Conservation (phyloP, 768 basidiomycete genomes). For the Lactarius evosmus region DNA sequence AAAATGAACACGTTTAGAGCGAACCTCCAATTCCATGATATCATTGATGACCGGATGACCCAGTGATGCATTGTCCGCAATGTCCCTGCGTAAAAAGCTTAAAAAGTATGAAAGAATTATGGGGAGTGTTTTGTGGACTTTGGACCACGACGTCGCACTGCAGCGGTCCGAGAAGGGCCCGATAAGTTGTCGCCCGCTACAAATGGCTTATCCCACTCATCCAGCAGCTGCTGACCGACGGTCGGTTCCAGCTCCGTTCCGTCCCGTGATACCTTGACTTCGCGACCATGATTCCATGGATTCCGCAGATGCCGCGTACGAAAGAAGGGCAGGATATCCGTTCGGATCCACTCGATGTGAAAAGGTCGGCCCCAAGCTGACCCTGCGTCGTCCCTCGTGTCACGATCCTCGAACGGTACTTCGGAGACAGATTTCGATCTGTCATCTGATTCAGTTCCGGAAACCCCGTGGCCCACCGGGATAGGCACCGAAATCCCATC, state of each 20-base stretch:
- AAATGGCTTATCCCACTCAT: constrained; percentile 57
- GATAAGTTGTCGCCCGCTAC: constrained; percentile 21
- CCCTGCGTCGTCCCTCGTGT: constrained; percentile 28
- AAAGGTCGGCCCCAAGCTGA: constrained; percentile 74
- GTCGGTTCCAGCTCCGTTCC: constrained; percentile 89
- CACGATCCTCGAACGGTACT: constrained; percentile 32
- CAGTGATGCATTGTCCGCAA: background rate
- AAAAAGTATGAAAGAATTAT: background rate
- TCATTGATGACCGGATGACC: background rate
- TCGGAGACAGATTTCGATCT: constrained; percentile 8
- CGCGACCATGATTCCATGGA: constrained; percentile 86
- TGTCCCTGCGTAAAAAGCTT: constrained; percentile 21
- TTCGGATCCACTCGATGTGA: constrained; percentile 78
- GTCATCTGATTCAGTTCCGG: background rate
- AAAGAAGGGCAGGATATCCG: constrained; percentile 66
- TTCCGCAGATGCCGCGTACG: constrained; percentile 80
- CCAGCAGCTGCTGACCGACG: constrained; percentile 63
- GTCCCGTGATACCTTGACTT: constrained; percentile 80
- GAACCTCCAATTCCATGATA: background rate
- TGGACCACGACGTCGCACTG: constrained; percentile 9
- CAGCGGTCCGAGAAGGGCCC: constrained; percentile 10
- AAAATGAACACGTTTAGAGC: background rate
- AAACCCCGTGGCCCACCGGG: constrained; percentile 13
- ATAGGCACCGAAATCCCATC: background rate
- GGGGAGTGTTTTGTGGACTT: constrained; percentile 11